These are phyloP conservation scores for Fusarium nelsonii DNA, from an alignment of 2,329 filamentous ascomycete species.

Conservation along the genomic window DNA sequence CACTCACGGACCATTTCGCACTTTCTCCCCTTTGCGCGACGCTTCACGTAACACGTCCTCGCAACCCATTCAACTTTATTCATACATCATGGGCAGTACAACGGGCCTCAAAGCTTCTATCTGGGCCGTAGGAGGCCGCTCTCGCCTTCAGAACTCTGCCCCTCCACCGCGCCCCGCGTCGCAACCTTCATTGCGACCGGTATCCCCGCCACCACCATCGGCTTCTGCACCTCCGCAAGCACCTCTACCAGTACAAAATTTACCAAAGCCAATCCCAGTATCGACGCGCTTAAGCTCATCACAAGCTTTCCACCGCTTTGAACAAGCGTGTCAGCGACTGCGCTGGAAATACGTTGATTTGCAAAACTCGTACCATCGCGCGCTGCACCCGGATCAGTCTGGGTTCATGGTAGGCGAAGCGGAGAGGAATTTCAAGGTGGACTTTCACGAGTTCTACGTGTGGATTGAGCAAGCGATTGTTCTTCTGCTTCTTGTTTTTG, in stretches of 20 bases:
- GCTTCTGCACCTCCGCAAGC: conserved; percentile 21
- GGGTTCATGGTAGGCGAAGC: conserved; percentile 59
- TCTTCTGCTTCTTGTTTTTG: conserved; percentile 73
- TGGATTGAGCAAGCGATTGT: conserved; percentile 78
- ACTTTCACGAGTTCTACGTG: conserved; percentile 82
- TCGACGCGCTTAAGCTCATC: conserved; percentile 44
- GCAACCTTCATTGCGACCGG: conserved; percentile 25
- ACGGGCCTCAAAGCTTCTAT: conserved; percentile 42
- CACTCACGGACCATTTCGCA: not conserved
- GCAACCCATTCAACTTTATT: not conserved
- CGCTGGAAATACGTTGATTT: conserved; percentile 74
- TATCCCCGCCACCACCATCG: conserved; percentile 18
- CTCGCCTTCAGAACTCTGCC: conserved; percentile 9
- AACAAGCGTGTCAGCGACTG: conserved; percentile 70
- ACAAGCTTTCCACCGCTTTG: conserved; percentile 67
- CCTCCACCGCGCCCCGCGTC: conserved; percentile 26
- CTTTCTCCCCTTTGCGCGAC: not conserved
- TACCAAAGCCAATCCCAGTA: conserved; percentile 8
- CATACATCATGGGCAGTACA: conserved; percentile 20
- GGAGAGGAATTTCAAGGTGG: conserved; percentile 80
- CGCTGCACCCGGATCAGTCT: conserved; percentile 55
- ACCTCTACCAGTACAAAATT: not conserved
- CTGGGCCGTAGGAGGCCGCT: conserved; percentile 38
- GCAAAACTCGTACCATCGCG: conserved; percentile 66
- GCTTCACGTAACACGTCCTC: not conserved